phyloP scores from a whole-genome alignment of 352 stramenopile genomes.

The Thraustochytrium sp. region DNA sequence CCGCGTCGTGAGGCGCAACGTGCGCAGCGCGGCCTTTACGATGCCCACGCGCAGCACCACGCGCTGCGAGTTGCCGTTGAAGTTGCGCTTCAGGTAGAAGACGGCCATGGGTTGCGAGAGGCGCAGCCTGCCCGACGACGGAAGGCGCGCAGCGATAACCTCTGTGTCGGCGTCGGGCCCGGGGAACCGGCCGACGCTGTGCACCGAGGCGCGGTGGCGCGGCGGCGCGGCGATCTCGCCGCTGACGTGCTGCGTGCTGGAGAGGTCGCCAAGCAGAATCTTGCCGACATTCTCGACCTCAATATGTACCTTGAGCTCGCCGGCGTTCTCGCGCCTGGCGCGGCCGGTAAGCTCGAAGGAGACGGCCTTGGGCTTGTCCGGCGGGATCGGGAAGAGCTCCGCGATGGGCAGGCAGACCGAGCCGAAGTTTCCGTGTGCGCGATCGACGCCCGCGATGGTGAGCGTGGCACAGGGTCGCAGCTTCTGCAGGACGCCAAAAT shows the following conservation, averaged over 20 bases:
- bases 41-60: conserved; percentile 27
- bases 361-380: conserved; percentile 8
- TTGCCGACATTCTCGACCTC: conserved; percentile 31
- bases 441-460: conserved; percentile 20
- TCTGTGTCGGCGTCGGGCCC: neutral
- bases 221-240: neutral
- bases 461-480: conserved; percentile 12
- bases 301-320: conserved; percentile 28
- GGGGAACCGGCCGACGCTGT: neutral
- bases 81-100: conserved; percentile 40
- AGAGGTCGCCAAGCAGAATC: neutral
- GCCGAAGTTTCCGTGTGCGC: neutral
- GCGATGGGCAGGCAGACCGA: conserved; percentile 20
- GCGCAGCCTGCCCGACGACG: neutral
- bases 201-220: neutral
- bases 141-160: neutral
- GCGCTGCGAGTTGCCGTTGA: conserved; percentile 32
- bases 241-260: neutral
- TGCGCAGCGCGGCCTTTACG: neutral
- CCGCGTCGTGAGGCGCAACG: neutral
- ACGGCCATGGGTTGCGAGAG: conserved; percentile 16
- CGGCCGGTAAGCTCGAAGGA: conserved; percentile 23
- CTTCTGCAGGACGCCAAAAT: conserved; percentile 30
- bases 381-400: conserved; percentile 24
- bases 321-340: neutral